A percentile compares a stretch with the other conserved stretches of the same genome.
Conservation (phyloP, 371 early-diverging fungal species). For the Zychaea mexicana region DNA sequence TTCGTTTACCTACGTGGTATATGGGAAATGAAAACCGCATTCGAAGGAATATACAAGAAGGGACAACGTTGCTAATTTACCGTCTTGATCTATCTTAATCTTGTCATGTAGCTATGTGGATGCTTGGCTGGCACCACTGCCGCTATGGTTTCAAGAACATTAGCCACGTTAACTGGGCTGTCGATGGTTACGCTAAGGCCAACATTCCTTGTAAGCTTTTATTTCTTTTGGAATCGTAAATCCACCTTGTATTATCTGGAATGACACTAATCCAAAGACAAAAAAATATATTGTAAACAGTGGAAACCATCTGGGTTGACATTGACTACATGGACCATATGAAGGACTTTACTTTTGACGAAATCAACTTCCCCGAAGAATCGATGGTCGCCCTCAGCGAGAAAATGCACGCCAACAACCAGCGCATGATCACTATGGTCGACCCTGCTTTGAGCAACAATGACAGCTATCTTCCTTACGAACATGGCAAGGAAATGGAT, state of each 20-base stretch:
- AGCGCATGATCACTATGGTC: conserved; percentile 50
- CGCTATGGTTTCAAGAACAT: conserved; percentile 71
- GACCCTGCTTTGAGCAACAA: conserved; percentile 53
- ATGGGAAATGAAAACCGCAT: neutral
- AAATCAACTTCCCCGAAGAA: conserved; percentile 40
- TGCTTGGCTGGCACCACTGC: conserved; percentile 72
- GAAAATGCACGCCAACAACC: conserved; percentile 33
- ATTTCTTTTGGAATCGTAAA: neutral
- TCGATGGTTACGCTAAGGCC: conserved; percentile 47
- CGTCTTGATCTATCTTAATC: too few relatives aligned
- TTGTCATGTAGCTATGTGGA: conserved; percentile 25
- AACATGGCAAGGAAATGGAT: conserved; percentile 38
- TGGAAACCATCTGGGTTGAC: conserved; percentile 70
- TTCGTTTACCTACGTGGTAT: neutral
- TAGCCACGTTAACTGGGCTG: conserved; percentile 54
- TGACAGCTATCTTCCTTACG: conserved; percentile 41
- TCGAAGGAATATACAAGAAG: too few relatives aligned
- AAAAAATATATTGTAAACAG: neutral
- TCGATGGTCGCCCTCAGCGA: conserved; percentile 28
- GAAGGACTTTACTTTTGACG: conserved; percentile 54
- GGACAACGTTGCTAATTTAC: too few relatives aligned
- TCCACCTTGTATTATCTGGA: neutral
- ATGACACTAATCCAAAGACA: neutral
- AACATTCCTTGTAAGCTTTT: conserved; percentile 60
- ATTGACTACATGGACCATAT: conserved; percentile 69